A percentile compares a stretch with the other conserved stretches of the same genome.
phyloP scores from a whole-genome alignment of 1,284 basidiomycete species.

The Sporisorium iseilematis-ciliati region DNA sequence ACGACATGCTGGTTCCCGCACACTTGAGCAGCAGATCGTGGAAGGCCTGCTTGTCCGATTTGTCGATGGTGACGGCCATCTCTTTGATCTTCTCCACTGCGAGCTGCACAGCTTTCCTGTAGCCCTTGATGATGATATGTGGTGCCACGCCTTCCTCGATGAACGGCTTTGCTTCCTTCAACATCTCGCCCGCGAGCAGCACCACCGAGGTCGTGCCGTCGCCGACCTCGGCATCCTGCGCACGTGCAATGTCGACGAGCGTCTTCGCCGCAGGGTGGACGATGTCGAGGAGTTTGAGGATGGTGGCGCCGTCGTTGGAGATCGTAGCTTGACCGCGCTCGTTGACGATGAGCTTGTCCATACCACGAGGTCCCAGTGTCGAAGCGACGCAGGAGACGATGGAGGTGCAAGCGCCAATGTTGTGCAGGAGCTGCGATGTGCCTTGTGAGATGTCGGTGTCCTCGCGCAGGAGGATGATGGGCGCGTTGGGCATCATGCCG shows the following conservation, averaged over 20 bases:
- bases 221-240: conserved; percentile 97
- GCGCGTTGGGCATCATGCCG: conserved; percentile 63
- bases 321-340: conserved; percentile 92
- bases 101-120: conserved; percentile 87
- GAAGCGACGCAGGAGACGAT: conserved; percentile 74
- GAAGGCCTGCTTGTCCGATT: conserved; percentile 90
- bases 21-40: conserved; percentile 93
- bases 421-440: conserved; percentile 90
- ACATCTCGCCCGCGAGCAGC: conserved; percentile 89
- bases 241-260: conserved; percentile 95
- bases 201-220: conserved; percentile 98
- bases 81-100: conserved; percentile 88
- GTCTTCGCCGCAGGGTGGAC: conserved; percentile 97
- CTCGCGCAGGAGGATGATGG: conserved; percentile 72
- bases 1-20: conserved; percentile 98
- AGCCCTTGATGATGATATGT: conserved; percentile 97
- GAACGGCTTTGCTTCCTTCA: conserved; percentile 91
- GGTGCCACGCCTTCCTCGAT: conserved; percentile 98
- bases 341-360: conserved; percentile 87
- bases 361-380: conserved; percentile 96
- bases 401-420: conserved; percentile 76
- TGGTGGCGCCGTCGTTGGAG: conserved; percentile 96
- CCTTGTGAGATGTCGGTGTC: conserved; percentile 98
- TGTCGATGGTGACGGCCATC: conserved; percentile 91
- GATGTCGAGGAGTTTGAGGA: conserved; percentile 95